Conservation (phyloP, 192 early-diverging fungal genomes). For the Mortierella antarctica region DNA sequence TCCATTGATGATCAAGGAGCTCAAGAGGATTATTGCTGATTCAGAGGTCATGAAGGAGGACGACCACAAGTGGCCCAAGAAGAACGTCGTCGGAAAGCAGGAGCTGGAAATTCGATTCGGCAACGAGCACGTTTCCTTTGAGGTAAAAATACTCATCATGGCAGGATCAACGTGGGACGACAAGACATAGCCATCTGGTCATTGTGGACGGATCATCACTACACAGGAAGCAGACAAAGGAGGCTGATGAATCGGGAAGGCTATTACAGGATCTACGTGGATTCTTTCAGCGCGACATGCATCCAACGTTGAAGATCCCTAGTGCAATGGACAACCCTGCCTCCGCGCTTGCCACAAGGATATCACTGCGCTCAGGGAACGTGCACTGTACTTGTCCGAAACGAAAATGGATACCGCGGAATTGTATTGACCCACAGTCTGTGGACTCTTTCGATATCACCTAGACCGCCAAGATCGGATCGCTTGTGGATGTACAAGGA, state of each 20-base stretch:
- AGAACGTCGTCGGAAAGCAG: constrained; percentile 90
- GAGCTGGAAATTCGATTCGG: constrained; percentile 95
- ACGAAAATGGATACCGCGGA: not conserved
- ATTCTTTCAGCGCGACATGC: no score
- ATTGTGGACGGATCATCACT: not conserved
- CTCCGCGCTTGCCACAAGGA: no score
- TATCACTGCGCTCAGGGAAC: no score
- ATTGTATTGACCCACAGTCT: not conserved
- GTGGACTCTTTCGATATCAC: not conserved
- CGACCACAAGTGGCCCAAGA: constrained; percentile 90
- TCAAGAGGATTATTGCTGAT: constrained; percentile 89
- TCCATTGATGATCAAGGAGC: constrained; percentile 82
- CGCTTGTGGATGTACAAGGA: constrained; percentile 88
- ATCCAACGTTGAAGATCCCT: no score
- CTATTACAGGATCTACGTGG: no score
- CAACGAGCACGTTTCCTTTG: constrained; percentile 92
- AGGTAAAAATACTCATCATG: constrained; percentile 59
- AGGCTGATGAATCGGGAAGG: no score
- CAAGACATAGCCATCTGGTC: not conserved
- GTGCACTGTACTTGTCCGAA: no score
- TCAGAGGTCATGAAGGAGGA: constrained; percentile 96
- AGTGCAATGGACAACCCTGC: no score
- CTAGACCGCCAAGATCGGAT: constrained; percentile 92
- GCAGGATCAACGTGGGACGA: not conserved
- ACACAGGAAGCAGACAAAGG: not conserved